Percentiles rank a stretch among this genome's conserved stretches.
Conservation (phyloP, 2,329 filamentous ascomycete species). For the Juglanconis oblonga region DNA sequence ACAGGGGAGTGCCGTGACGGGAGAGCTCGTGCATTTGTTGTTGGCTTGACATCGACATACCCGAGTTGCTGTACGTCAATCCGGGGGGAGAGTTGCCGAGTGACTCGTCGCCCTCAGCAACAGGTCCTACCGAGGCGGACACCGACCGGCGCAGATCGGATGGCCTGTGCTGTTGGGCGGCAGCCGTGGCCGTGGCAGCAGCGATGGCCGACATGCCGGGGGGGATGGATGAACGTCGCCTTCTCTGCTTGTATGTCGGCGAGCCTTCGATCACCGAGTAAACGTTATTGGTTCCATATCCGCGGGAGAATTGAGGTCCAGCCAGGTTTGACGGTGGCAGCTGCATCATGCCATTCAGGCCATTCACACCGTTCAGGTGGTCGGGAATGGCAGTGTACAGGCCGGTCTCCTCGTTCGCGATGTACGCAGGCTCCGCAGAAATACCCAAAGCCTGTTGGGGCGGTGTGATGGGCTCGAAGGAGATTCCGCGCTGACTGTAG, state of each 20-base stretch:
- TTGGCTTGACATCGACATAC: constrained; percentile 58
- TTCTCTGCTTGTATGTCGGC: constrained; percentile 96
- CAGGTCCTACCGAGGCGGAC: constrained; percentile 79
- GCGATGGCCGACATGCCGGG: constrained; percentile 69
- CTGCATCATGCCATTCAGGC: constrained; percentile 86
- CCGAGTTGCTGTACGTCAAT: constrained; percentile 68
- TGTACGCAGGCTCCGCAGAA: constrained; percentile 87
- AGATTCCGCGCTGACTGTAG: constrained; percentile 93
- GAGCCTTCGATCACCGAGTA: constrained; percentile 98
- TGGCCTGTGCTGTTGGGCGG: constrained; percentile 60
- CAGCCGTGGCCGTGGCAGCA: constrained; percentile 57
- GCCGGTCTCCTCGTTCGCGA: constrained; percentile 95
- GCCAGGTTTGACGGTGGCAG: constrained; percentile 82
- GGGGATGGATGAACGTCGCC: constrained; percentile 89
- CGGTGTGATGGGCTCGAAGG: constrained; percentile 94
- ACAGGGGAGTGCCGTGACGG: constrained; percentile 84
- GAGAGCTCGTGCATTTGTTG: constrained; percentile 81
- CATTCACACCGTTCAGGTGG: constrained; percentile 67
- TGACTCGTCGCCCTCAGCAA: constrained; percentile 75
- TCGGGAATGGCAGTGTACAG: constrained; percentile 95
- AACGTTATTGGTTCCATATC: constrained; percentile 72
- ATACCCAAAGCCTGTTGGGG: constrained; percentile 85
- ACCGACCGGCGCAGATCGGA: constrained; percentile 91
- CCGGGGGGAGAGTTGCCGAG: constrained; percentile 77
- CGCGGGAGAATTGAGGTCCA: constrained; percentile 74